A percentile compares a stretch with the other conserved stretches of the same genome.
These are phyloP conservation scores for Calycina marina DNA, from an alignment of 2,329 filamentous ascomycete genomes.

Conservation along the genomic window DNA sequence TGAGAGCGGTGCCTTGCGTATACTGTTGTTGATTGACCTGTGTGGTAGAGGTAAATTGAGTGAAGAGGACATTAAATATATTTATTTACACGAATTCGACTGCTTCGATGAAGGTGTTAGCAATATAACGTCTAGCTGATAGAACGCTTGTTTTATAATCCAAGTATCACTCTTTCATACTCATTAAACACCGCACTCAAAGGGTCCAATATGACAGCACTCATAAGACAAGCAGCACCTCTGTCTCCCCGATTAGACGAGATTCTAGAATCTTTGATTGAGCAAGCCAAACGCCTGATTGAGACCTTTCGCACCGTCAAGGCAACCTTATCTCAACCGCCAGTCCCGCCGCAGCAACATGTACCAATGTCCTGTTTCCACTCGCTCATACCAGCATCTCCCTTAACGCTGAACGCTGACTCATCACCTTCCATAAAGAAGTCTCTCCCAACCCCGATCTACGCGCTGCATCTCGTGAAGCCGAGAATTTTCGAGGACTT, in stretches of 20 bases:
- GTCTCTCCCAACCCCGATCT: constrained; percentile 52
- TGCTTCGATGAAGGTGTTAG: too few relatives aligned
- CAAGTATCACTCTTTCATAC: too few relatives aligned
- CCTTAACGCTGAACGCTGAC: constrained; percentile 27
- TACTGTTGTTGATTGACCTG: too few relatives aligned
- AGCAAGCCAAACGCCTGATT: constrained; percentile 4
- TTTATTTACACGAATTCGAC: too few relatives aligned
- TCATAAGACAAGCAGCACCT: too few relatives aligned
- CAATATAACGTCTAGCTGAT: too few relatives aligned
- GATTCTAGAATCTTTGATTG: constrained; percentile 31
- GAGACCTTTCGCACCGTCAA: constrained; percentile 28
- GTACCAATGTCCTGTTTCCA: constrained; percentile 39
- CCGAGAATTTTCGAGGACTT: constrained; percentile 62
- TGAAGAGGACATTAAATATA: too few relatives aligned
- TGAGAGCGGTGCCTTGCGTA: too few relatives aligned
- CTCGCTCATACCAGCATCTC: constrained; percentile 58
- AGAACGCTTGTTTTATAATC: too few relatives aligned
- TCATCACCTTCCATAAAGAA: constrained; percentile 57
- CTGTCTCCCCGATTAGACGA: constrained; percentile 60
- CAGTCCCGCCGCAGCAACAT: constrained; percentile 32
- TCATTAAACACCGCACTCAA: too few relatives aligned
- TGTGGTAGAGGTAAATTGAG: too few relatives aligned
- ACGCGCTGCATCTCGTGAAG: constrained; percentile 58
- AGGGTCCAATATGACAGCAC: too few relatives aligned
- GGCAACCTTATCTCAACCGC: constrained; percentile 46